Base-by-base conservation (phyloP, 768 basidiomycete species). In the Psilocybe tampanensis region DNA sequence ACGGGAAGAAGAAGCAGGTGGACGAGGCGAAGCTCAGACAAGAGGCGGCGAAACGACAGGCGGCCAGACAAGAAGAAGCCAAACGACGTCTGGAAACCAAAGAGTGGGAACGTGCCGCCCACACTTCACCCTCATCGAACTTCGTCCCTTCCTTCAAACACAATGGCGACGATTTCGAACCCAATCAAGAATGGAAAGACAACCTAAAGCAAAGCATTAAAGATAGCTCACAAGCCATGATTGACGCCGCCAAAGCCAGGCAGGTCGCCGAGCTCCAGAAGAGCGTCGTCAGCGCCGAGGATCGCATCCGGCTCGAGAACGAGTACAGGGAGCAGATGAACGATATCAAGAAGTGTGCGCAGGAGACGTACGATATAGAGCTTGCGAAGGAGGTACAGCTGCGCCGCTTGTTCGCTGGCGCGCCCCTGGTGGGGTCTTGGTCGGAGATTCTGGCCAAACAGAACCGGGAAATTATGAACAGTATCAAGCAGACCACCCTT, bases 171-270 rank as follows among this genome's bases (percentile, higher is more conserved):
- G 73, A 78, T 61, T 57, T 70, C 48, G 85, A 85, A 62, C 85
- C 83, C 2, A 79, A 83, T 69, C 78, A 80, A 1, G 70, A 74
- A 56, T 86, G 85, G 85, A 86, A 85, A 66, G 66, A 62, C 32
- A 55, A 63, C 1, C 71, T 83, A 56, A 68, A 65, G 49, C 64
- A 62, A 7, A 50, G 36, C n/a, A 13, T 63, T 32, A 66, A 66
- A 52, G 68, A 66, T 33, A 56, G 52, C 11, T 60, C 60, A 53
- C 61, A 62, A 43, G 54, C 64, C 26, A 76, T 81, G 74, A 66
- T 88, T 58, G 79, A 85, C 53, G 88, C 88, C 57, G 83, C 89
- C 18, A 85, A 85, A 70, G 78, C 83, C 55, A 83, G 81, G 56
- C 70, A 83, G 34, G 76, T 83, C 33, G 69, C 72, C 15, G 79